phyloP scores from a whole-genome alignment of 345 rosid genomes.

The Salix arbutifolia region DNA sequence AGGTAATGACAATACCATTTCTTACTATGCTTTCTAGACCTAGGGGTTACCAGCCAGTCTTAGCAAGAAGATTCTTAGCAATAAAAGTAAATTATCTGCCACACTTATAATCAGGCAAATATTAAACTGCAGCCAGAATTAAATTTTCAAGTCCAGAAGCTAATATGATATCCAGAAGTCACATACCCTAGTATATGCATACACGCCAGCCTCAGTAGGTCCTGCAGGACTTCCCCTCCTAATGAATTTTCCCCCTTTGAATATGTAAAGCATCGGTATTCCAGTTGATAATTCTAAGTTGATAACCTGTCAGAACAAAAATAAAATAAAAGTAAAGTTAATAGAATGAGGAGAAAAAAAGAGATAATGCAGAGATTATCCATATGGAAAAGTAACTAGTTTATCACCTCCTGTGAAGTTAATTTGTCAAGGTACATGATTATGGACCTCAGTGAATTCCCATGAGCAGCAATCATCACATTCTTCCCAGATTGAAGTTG shows the following conservation, averaged over 20 bases:
- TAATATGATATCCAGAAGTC: constrained; percentile 3
- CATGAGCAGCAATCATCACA: constrained; percentile 93
- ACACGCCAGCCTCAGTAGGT: constrained; percentile 91
- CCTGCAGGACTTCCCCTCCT: constrained; percentile 86
- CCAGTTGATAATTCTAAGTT: constrained; percentile 88
- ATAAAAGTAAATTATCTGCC: neutral
- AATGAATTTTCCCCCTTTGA: constrained; percentile 79
- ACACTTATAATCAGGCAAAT: neutral
- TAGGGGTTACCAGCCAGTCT: neutral
- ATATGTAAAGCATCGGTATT: constrained; percentile 89
- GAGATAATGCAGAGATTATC: neutral
- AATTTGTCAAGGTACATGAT: constrained; percentile 95
- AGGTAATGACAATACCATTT: neutral
- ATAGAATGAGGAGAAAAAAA: neutral
- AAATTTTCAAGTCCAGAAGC: neutral
- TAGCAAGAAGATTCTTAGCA: neutral
- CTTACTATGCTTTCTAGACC: neutral
- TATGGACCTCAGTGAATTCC: constrained; percentile 87
- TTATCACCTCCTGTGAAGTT: constrained; percentile 85
- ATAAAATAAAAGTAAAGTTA: neutral
- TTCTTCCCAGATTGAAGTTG: constrained; percentile 81
- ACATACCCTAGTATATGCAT: constrained; percentile 84
- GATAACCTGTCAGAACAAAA: constrained; percentile 47
- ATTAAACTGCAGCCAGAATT: neutral
- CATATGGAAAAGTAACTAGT: neutral